Conservation (phyloP, 73 alveolate species). For the Paramecium biaurelia region DNA sequence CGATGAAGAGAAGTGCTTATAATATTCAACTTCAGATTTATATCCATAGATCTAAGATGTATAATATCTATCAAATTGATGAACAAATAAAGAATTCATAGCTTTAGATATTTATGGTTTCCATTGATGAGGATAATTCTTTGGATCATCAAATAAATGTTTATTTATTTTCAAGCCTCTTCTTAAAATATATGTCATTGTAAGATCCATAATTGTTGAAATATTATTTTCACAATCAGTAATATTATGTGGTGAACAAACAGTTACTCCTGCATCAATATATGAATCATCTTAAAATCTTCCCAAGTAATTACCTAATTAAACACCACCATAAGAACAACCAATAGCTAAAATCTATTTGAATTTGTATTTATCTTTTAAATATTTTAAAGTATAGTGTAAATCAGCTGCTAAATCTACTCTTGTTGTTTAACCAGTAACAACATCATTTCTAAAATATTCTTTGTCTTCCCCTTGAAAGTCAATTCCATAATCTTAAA, state of each 20-base stretch:
- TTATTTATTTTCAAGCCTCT: not conserved
- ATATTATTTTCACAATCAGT: not conserved
- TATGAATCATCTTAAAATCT: not conserved
- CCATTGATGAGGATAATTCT: not conserved
- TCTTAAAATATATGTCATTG: not conserved
- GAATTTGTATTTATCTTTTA: not conserved
- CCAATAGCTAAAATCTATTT: slow-evolving; percentile 1
- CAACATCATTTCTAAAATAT: not conserved
- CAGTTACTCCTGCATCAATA: slow-evolving; percentile 13
- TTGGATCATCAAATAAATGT: not conserved
- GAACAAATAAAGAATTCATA: not conserved
- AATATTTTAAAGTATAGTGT: not conserved
- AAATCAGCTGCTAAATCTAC: slow-evolving; percentile 42
- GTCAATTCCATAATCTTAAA: slow-evolving; percentile 15
- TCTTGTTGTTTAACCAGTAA: not conserved
- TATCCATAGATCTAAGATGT: not conserved
- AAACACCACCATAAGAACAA: slow-evolving; percentile 31
- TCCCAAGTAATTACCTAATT: slow-evolving; percentile 1
- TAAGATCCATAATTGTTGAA: not conserved
- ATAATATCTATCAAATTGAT: not conserved
- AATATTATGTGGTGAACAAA: not conserved
- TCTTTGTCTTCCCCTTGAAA: not conserved
- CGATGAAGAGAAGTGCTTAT: not conserved
- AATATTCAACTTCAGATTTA: not conserved
- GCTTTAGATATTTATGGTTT: not conserved